Evolutionary conservation across 306 rosid species (phyloP), one percentile per base, ranked within the genome.

Genomic region (Pterocarpus macrocarpus): DNA sequence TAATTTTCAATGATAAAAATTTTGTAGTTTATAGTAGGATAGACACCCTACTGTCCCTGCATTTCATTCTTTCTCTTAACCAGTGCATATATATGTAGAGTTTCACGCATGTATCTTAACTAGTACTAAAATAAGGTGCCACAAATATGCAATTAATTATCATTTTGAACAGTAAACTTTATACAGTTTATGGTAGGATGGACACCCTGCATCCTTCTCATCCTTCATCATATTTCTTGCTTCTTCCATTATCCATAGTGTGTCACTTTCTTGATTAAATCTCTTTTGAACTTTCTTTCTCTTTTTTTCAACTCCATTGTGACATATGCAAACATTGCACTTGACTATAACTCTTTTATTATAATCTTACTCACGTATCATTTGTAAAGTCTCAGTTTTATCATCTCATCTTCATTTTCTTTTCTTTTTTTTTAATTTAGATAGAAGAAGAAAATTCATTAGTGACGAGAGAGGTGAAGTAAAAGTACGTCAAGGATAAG

Each of bases 241-340:
- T 11, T 36, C 32, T 44, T 35, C 35, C n/a, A 45, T 63, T 43
- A 70, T n/a, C 44, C 11, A 10, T 56, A 12, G 16, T 22, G 53
- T 34, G 11, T 58, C 52, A 59, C 17, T 78, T 78, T 67, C 58
- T 39, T 22, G 38, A 38, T 30, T 28, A 52, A 30, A 49, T 41
- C 50, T 41, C 11, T 6, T 15, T 50, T 39, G 53, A 36, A 63
- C 36, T 67, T 53, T 36, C 41, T 62, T 55, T 64, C 49, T 35
- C 1, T 62, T 17, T 7, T 65, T 78, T 36, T 62, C 22, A 61
- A 68, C 74, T 69, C 75, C 43, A 14, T 22, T 10, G 53, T 38
- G 55, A 49, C 63, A 79, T n/a, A 59, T 35, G 38, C 34, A 41
- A 16, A 53, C 9, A n/a, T 12, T 5, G 65, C 55, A 65, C 43